Evolutionary conservation across 371 early-diverging fungal genomes (phyloP).

Genomic region (Capniomyces stellatus): DNA sequence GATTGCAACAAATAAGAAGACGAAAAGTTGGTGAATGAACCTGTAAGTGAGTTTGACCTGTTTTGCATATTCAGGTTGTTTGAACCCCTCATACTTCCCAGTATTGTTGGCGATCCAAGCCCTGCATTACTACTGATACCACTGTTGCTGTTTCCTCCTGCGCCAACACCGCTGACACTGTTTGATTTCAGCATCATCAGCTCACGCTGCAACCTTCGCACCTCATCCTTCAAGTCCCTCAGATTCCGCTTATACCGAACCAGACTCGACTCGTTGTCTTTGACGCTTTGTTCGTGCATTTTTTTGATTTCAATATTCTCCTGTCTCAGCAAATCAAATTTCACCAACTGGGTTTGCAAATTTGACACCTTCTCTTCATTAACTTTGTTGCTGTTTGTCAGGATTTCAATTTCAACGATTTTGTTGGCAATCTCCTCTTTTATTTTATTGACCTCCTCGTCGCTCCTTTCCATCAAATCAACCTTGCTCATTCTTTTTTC

Average conservation of each 20-base stretch:
- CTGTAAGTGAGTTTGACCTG: conserved; percentile 19
- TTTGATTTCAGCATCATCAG: background rate
- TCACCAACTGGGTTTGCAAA: conserved; percentile 27
- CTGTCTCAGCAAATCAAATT: conserved; percentile 22
- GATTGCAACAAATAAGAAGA: no score
- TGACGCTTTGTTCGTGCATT: conserved; percentile 22
- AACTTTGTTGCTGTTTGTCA: conserved; percentile 25
- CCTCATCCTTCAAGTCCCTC: conserved; percentile 47
- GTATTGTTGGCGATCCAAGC: background rate
- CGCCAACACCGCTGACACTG: background rate
- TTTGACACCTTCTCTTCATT: conserved; percentile 27
- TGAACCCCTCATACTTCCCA: background rate
- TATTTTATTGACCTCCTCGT: conserved; percentile 6
- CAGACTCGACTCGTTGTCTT: conserved; percentile 39
- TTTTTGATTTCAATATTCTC: conserved; percentile 14
- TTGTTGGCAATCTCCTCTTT: conserved; percentile 6
- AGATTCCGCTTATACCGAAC: conserved; percentile 43
- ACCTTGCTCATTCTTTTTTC: background rate
- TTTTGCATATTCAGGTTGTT: conserved; percentile 6
- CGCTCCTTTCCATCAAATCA: background rate
- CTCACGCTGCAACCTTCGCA: conserved; percentile 31
- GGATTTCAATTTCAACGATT: conserved; percentile 16
- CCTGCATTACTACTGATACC: no score
- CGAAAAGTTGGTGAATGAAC: conserved; percentile 18
- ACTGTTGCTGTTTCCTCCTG: background rate